phyloP scores from a whole-genome alignment of 1,284 basidiomycete genomes.

The Fomitiporia mediterranea region DNA sequence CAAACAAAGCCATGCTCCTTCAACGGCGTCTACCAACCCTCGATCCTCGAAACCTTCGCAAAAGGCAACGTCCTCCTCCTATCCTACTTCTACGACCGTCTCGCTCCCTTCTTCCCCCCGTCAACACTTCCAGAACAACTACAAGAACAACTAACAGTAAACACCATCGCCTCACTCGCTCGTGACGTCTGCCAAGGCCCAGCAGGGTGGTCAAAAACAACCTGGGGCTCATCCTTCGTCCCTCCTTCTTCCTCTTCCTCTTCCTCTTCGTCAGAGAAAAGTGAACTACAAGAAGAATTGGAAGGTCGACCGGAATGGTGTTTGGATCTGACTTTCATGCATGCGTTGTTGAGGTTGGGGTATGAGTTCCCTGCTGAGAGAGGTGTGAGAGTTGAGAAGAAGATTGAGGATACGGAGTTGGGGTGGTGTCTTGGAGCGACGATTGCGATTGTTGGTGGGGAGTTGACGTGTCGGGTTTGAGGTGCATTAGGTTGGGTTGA shows the following conservation, averaged over 20 bases:
- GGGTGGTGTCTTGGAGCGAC: constrained; percentile 93
- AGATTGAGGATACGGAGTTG: constrained; percentile 87
- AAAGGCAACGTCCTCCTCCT: constrained; percentile 77
- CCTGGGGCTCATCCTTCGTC: constrained; percentile 39
- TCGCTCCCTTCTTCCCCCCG: constrained; percentile 68
- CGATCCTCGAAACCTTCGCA: constrained; percentile 86
- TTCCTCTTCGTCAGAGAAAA: constrained; percentile 28
- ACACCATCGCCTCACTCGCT: constrained; percentile 63
- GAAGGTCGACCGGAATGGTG: constrained; percentile 89
- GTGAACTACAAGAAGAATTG: constrained; percentile 68
- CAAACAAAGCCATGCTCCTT: constrained; percentile 92
- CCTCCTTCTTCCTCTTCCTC: neutral
- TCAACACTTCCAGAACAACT: constrained; percentile 17
- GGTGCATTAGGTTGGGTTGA: neutral
- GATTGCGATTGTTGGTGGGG: constrained; percentile 65
- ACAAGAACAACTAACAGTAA: constrained; percentile 45
- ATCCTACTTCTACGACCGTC: constrained; percentile 97
- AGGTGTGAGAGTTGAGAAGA: constrained; percentile 79
- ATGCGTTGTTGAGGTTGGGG: constrained; percentile 76
- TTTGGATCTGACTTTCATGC: constrained; percentile 94
- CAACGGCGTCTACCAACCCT: constrained; percentile 96
- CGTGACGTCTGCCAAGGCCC: constrained; percentile 69
- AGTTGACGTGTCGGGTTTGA: constrained; percentile 46
- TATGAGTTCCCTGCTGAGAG: constrained; percentile 75
- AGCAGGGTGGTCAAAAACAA: constrained; percentile 47